Conservation (phyloP, 257 asterid genomes). For the Ophiorrhiza pumila region DNA sequence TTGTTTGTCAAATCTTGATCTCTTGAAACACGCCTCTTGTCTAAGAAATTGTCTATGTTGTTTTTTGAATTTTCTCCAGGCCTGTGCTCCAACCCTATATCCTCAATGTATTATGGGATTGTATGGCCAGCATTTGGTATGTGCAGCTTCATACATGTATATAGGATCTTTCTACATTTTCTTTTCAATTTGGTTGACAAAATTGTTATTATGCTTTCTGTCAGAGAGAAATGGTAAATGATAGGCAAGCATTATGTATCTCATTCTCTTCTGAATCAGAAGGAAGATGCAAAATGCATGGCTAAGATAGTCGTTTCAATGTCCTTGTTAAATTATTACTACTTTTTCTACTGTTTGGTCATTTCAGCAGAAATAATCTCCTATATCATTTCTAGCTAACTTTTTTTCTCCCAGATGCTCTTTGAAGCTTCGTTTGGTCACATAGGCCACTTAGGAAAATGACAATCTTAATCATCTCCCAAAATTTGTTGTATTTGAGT, state of each 20-base stretch:
- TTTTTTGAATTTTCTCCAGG: constrained; percentile 37
- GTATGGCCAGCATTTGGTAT: constrained; percentile 81
- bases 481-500: background rate
- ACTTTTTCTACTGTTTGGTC: background rate
- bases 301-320: background rate
- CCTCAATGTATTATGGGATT: constrained; percentile 61
- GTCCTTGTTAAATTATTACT: background rate
- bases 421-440: background rate
- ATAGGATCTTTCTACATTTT: background rate
- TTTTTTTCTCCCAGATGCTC: background rate
- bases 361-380: background rate
- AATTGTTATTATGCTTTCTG: background rate
- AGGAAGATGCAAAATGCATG: background rate
- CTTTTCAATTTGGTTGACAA: background rate
- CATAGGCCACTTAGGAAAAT: background rate
- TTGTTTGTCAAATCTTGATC: background rate
- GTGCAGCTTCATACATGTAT: constrained; percentile 11
- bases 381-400: background rate
- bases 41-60: background rate
- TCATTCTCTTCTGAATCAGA: background rate
- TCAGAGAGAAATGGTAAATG: background rate
- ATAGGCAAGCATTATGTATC: background rate
- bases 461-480: background rate
- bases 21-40: background rate
- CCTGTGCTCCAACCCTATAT: constrained; percentile 52